phyloP scores from a whole-genome alignment of 805 yeast genomes.

The Schwanniomyces vanrijiae region DNA sequence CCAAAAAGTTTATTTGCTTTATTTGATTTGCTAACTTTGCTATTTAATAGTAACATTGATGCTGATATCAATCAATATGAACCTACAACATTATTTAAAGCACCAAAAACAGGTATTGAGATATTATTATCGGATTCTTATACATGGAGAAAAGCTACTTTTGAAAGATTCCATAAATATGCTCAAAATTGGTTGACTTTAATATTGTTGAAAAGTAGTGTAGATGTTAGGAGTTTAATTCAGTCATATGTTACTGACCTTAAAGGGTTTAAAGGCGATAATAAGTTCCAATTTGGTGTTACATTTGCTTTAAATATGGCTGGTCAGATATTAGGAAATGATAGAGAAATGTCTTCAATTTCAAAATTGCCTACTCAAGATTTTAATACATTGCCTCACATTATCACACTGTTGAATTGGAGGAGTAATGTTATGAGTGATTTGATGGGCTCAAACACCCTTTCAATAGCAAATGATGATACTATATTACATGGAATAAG shows the following conservation, averaged over 20 bases:
- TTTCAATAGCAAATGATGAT: slow-evolving; percentile 26
- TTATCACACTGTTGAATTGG: slow-evolving; percentile 78
- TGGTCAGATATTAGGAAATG: slow-evolving; percentile 64
- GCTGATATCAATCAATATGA: slow-evolving; percentile 82
- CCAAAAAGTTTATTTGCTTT: slow-evolving; percentile 70
- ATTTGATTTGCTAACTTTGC: slow-evolving; percentile 73
- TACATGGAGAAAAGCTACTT: slow-evolving; percentile 70
- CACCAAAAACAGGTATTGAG: slow-evolving; percentile 44
- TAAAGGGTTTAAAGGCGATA: slow-evolving; percentile 25
- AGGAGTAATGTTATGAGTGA: slow-evolving; percentile 44
- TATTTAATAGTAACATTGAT: slow-evolving; percentile 79
- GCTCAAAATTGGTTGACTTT: slow-evolving; percentile 68
- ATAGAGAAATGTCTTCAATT: slow-evolving; percentile 60
- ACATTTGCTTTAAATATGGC: slow-evolving; percentile 92
- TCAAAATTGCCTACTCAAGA: slow-evolving; percentile 34
- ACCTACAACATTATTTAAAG: slow-evolving; percentile 68
- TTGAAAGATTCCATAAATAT: slow-evolving; percentile 54
- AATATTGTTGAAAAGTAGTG: slow-evolving; percentile 57
- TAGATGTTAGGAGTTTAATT: slow-evolving; percentile 75
- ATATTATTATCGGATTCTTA: slow-evolving; percentile 72
- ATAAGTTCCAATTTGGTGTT: slow-evolving; percentile 68
- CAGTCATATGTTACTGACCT: slow-evolving; percentile 67
- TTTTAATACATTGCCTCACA: slow-evolving; percentile 65
- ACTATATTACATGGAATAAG: slow-evolving; percentile 27
- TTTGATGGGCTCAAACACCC: slow-evolving; percentile 28